phyloP scores from a whole-genome alignment of 371 early-diverging fungal genomes.

The Zychaea mexicana region DNA sequence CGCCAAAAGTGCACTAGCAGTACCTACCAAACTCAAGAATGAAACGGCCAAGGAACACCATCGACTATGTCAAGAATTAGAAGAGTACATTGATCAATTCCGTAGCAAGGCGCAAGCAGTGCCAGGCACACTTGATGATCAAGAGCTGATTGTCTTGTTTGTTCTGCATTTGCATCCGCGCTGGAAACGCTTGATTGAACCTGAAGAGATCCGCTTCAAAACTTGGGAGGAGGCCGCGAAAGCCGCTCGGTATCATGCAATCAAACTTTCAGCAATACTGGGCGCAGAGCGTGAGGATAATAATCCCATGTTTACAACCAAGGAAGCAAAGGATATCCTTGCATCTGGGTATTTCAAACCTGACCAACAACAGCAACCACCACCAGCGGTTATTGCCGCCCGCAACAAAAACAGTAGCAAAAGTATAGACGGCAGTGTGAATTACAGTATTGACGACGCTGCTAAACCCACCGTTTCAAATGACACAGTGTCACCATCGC shows the following conservation, averaged over 20 bases:
- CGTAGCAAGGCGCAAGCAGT: conserved; percentile 7
- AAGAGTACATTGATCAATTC: conserved; percentile 27
- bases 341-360: background rate
- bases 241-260: conserved; percentile 23
- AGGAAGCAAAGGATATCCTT: background rate
- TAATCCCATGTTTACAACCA: background rate
- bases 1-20: background rate
- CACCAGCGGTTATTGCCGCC: too few relatives aligned
- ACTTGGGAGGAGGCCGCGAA: conserved; percentile 28
- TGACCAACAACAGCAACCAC: background rate
- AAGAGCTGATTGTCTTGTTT: conserved; percentile 29
- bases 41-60: conserved; percentile 18
- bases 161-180: conserved; percentile 32
- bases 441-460: too few relatives aligned
- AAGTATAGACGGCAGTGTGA: too few relatives aligned
- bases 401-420: too few relatives aligned
- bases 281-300: background rate
- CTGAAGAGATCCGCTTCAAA: conserved; percentile 14
- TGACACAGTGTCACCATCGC: too few relatives aligned
- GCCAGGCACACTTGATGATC: background rate
- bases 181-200: conserved; percentile 35
- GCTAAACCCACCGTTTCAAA: too few relatives aligned
- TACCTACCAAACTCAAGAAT: background rate
- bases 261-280: conserved; percentile 19
- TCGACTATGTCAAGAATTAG: conserved; percentile 19